phyloP scores from a whole-genome alignment of 441 rosid genomes.

The Populus trichocarpa region DNA sequence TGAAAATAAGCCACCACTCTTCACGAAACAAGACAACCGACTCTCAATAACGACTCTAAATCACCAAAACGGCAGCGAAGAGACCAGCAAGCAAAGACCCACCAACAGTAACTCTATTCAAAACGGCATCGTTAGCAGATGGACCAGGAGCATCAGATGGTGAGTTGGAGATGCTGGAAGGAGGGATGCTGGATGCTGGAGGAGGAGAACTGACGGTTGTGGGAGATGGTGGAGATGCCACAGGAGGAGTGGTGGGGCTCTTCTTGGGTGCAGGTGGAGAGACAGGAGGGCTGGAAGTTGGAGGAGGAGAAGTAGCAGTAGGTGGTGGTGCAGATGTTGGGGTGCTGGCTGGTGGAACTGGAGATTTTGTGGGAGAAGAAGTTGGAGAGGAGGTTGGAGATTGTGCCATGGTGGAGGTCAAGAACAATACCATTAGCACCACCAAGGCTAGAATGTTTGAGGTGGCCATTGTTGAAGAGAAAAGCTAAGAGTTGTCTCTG shows the following conservation, averaged over 20 bases:
- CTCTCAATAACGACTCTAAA: background rate
- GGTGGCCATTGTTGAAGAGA: conserved; percentile 18
- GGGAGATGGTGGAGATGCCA: conserved; percentile 12
- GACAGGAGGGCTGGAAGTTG: conserved; percentile 15
- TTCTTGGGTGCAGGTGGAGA: conserved; percentile 2
- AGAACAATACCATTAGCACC: conserved; percentile 25
- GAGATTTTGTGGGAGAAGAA: conserved; percentile 4
- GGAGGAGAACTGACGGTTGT: too few relatives aligned
- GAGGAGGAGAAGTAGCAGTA: conserved; percentile 11
- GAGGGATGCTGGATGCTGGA: conserved; percentile 13
- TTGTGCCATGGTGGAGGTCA: conserved; percentile 34
- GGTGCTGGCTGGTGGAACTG: background rate
- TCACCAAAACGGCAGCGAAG: conserved; percentile 19
- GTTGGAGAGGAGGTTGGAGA: conserved; percentile 39
- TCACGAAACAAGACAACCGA: background rate
- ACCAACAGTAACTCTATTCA: conserved; percentile 6
- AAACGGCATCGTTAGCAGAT: conserved; percentile 20
- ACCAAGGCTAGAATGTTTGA: conserved; percentile 13
- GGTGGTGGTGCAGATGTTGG: conserved; percentile 17
- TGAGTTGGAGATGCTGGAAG: background rate
- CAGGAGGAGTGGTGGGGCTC: conserved; percentile 12
- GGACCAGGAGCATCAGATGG: conserved; percentile 6
- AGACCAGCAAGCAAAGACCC: conserved; percentile 20
- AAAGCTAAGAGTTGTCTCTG: conserved; percentile 31
- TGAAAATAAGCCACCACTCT: too few relatives aligned